Evolutionary conservation across 345 rosid genomes (phyloP), one percentile per base, ranked within the genome.

Genomic region (Microthlaspi erraticum): DNA sequence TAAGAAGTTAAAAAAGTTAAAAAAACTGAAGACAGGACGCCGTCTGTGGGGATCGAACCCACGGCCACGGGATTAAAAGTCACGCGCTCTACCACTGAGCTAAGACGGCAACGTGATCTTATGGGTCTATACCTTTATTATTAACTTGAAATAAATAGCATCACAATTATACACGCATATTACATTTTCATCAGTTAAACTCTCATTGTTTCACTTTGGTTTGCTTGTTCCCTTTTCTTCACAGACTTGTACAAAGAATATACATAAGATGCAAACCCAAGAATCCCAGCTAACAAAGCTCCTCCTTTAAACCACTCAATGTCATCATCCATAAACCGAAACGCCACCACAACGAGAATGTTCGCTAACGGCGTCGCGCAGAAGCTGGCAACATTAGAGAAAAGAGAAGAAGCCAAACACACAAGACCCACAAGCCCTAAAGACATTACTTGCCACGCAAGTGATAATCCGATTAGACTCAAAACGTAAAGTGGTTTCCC

Each of bases 401-500:
- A 81, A 16, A 81, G 53, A 54, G 80, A 64, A 68, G 84, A 78
- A 17, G 23, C 76, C 63, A 78, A 43, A 68, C 56, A 75, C 45
- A 78, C 73, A 29, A 78, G 70, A 29, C 82, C 84, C 71, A 78
- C 76, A 3, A 75, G 58, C 18, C 82, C 84, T 11, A 81, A 55
- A 0, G 80, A 68, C 56, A 62, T 67, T 39, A 78, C 77, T 66
- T 77, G 80, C 73, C 73, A 77, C 3, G 62, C 64, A 67, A 77
- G 72, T 10, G 77, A 72, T 45, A 71, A 49, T 23, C 77, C 77
- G 10, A 53, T 55, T 1, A 77, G 50, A 44, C 64, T 53, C 42
- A 77, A 60, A 10, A 72, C 64, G 6, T 77, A 77, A 10, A 65
- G 58, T 11, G 63, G n/a, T 5, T 51, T 77, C 55, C 80, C 73